These are phyloP conservation scores for Starmerella powellii DNA, from an alignment of 805 yeast genomes.

Conservation along the genomic window DNA sequence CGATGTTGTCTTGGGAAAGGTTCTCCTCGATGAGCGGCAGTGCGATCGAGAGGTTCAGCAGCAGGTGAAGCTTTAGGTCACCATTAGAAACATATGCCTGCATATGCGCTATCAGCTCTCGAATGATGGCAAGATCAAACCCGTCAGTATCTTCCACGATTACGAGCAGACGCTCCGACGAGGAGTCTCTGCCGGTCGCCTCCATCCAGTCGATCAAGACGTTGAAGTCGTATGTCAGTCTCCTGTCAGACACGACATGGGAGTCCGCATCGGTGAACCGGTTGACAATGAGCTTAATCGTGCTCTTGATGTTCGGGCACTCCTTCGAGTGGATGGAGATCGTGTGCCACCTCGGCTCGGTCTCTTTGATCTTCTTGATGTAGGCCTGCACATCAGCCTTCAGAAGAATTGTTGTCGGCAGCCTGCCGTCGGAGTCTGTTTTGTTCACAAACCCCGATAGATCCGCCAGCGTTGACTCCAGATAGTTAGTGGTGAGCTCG, in stretches of 20 bases:
- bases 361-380: neutral
- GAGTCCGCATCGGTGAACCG: slow-evolving; percentile 24
- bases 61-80: slow-evolving; percentile 27
- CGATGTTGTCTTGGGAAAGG: slow-evolving; percentile 24
- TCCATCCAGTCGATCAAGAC: slow-evolving; percentile 29
- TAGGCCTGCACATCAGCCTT: slow-evolving; percentile 9
- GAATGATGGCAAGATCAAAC: slow-evolving; percentile 26
- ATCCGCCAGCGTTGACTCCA: neutral
- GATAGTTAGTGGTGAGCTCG: neutral
- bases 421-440: neutral
- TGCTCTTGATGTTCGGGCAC: slow-evolving; percentile 28
- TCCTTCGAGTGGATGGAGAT: slow-evolving; percentile 30
- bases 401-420: slow-evolving; percentile 6
- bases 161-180: slow-evolving; percentile 21
- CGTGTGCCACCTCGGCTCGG: slow-evolving; percentile 8
- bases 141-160: slow-evolving; percentile 33
- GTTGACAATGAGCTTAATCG: slow-evolving; percentile 28
- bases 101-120: slow-evolving; percentile 27
- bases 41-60: slow-evolving; percentile 30
- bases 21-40: slow-evolving; percentile 29
- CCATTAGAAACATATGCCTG: slow-evolving; percentile 24
- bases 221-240: slow-evolving; percentile 31
- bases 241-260: slow-evolving; percentile 24
- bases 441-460: slow-evolving; percentile 3
- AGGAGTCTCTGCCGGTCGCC: slow-evolving; percentile 1